These are phyloP conservation scores for Luzula sylvatica DNA, from an alignment of 176 grass and related monocot species.

Conservation along the genomic window DNA sequence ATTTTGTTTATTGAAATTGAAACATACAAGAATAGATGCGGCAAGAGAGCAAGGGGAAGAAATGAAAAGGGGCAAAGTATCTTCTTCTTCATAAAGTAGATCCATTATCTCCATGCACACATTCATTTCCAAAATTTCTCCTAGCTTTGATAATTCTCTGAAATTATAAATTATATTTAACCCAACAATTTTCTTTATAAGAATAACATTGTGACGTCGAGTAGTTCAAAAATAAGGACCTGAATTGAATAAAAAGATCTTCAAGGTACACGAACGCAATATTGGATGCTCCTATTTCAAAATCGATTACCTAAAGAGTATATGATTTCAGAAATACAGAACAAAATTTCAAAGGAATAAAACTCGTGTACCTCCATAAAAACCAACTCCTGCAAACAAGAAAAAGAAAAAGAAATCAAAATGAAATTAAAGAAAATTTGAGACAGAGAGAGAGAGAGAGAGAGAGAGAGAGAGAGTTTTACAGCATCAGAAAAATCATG, in stretches of 20 bases:
- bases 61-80: slow-evolving; percentile 44
- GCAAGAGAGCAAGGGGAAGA: slow-evolving; percentile 49
- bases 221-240: slow-evolving; percentile 37
- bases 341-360: background rate
- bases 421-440: slow-evolving; percentile 6
- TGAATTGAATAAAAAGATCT: slow-evolving; percentile 65
- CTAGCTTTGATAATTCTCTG: slow-evolving; percentile 75
- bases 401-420: slow-evolving; percentile 21
- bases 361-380: slow-evolving; percentile 64
- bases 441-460: slow-evolving; percentile 3
- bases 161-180: background rate
- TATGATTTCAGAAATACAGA: background rate
- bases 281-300: slow-evolving; percentile 63
- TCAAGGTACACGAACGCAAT: slow-evolving; percentile 54
- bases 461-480: slow-evolving; percentile 13
- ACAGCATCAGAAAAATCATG: slow-evolving; percentile 56
- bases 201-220: background rate
- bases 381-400: slow-evolving; percentile 55
- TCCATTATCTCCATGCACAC: slow-evolving; percentile 89
- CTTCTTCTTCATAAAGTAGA: slow-evolving; percentile 78
- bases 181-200: slow-evolving; percentile 9
- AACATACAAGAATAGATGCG: slow-evolving; percentile 69
- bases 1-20: background rate
- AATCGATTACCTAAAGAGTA: slow-evolving; percentile 43
- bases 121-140: slow-evolving; percentile 48